A percentile compares a stretch with the other conserved stretches of the same genome.
Evolutionary conservation across 2,329 filamentous ascomycete species (phyloP).

Genomic region (Xylariales sp.): DNA sequence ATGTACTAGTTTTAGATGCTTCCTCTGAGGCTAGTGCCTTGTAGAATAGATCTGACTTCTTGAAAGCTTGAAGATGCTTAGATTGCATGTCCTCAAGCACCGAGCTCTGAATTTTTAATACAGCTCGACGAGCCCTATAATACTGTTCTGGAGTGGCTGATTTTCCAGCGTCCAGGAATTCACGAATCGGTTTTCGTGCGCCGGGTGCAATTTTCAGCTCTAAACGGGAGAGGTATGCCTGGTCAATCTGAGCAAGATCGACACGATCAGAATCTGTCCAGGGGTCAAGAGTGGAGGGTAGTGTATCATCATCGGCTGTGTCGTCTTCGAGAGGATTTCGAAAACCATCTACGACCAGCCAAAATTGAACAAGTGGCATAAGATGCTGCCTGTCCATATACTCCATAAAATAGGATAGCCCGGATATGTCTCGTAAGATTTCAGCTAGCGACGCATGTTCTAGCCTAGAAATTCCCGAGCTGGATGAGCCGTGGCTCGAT

Average conservation of each 20-base stretch:
- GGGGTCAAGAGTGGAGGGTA: slow-evolving; percentile 69
- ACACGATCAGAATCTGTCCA: slow-evolving; percentile 88
- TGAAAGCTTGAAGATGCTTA: slow-evolving; percentile 85
- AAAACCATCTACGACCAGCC: slow-evolving; percentile 97
- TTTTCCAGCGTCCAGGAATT: slow-evolving; percentile 82
- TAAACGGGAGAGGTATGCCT: slow-evolving; percentile 84
- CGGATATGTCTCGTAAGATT: slow-evolving; percentile 88
- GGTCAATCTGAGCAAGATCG: slow-evolving; percentile 91
- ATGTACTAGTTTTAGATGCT: slow-evolving; percentile 58
- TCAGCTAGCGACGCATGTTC: slow-evolving; percentile 84
- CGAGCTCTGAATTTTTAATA: slow-evolving; percentile 83
- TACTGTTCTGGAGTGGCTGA: slow-evolving; percentile 84
- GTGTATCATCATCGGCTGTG: slow-evolving; percentile 75
- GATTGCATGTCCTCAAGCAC: slow-evolving; percentile 87
- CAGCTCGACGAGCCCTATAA: slow-evolving; percentile 80
- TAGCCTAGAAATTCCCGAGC: slow-evolving; percentile 67
- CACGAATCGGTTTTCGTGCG: slow-evolving; percentile 75
- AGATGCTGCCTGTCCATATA: slow-evolving; percentile 94
- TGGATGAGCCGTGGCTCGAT: slow-evolving; percentile 47
- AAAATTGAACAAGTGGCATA: slow-evolving; percentile 95
- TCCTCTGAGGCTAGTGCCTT: slow-evolving; percentile 95
- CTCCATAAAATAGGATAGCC: slow-evolving; percentile 98
- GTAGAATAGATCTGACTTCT: slow-evolving; percentile 92
- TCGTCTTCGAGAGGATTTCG: slow-evolving; percentile 91
- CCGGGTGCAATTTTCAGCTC: slow-evolving; percentile 82